phyloP scores from a whole-genome alignment of 768 basidiomycete genomes.

The Pholiota conissans region DNA sequence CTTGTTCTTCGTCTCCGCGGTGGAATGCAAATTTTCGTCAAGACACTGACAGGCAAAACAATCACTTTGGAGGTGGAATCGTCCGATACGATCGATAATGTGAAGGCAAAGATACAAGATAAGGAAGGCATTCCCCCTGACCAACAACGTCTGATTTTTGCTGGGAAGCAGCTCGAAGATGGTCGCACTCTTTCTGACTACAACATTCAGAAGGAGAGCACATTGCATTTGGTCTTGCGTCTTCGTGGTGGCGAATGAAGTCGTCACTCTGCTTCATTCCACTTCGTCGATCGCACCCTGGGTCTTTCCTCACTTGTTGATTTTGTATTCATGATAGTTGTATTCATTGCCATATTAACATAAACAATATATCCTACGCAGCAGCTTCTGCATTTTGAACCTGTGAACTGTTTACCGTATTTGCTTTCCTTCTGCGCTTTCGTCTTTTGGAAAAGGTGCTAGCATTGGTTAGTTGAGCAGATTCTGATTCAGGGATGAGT shows the following conservation, averaged over 20 bases:
- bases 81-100: neutral
- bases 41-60: slow-evolving; percentile 16
- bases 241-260: slow-evolving; percentile 72
- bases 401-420: neutral
- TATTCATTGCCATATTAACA: neutral
- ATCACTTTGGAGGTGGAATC: slow-evolving; percentile 17
- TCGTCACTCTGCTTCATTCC: neutral
- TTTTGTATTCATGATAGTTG: too few relatives aligned
- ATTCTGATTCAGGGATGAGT: neutral
- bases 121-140: slow-evolving; percentile 16
- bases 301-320: too few relatives aligned
- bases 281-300: neutral
- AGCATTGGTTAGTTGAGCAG: neutral
- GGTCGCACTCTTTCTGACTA: slow-evolving; percentile 6
- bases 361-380: neutral
- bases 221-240: slow-evolving; percentile 54
- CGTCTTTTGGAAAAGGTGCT: slow-evolving; percentile 1
- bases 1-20: slow-evolving; percentile 30
- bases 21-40: slow-evolving; percentile 17
- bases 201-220: slow-evolving; percentile 19
- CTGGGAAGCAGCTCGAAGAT: slow-evolving; percentile 13
- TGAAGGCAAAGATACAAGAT: slow-evolving; percentile 1
- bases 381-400: neutral
- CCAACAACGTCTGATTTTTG: slow-evolving; percentile 13
- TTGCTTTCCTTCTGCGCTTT: slow-evolving; percentile 6